Conservation (phyloP, 2,329 filamentous ascomycete species). For the Lachnellula occidentalis region DNA sequence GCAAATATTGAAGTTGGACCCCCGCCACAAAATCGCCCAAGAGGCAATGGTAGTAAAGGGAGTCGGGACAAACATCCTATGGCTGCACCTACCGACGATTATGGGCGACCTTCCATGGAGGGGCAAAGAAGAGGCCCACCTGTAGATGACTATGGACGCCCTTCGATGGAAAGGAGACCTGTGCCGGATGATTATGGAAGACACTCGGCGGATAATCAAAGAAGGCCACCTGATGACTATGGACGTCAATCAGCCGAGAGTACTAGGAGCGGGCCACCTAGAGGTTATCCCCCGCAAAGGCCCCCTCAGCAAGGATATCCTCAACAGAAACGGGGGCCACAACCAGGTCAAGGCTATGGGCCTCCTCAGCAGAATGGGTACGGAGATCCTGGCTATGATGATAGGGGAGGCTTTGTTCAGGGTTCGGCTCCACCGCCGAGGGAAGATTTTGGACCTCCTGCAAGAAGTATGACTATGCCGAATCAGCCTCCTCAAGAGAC, state of each 20-base stretch:
- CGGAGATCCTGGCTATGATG: constrained; percentile 23
- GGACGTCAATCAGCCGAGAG: constrained; percentile 23
- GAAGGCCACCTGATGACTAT: constrained; percentile 19
- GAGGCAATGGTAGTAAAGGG: constrained; percentile 21
- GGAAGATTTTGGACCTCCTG: constrained; percentile 45
- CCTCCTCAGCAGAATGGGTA: constrained; percentile 24
- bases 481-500: constrained; percentile 39
- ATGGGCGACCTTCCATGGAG: constrained; percentile 18
- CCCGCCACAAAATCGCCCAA: constrained; percentile 14
- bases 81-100: constrained; percentile 19
- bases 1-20: constrained; percentile 25
- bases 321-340: constrained; percentile 21
- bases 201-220: constrained; percentile 14
- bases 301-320: constrained; percentile 23
- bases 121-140: constrained; percentile 10
- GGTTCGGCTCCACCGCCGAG: constrained; percentile 23
- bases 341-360: constrained; percentile 12
- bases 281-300: constrained; percentile 22
- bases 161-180: constrained; percentile 15
- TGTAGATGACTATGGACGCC: constrained; percentile 24
- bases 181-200: constrained; percentile 12
- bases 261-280: constrained; percentile 19
- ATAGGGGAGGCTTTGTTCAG: constrained; percentile 14
- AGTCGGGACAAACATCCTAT: constrained; percentile 14
- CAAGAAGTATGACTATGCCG: constrained; percentile 59